Evolutionary conservation across 116 monocot genomes (phyloP), one percentile per base, ranked within the genome.

Genomic region (Zostera marina): DNA sequence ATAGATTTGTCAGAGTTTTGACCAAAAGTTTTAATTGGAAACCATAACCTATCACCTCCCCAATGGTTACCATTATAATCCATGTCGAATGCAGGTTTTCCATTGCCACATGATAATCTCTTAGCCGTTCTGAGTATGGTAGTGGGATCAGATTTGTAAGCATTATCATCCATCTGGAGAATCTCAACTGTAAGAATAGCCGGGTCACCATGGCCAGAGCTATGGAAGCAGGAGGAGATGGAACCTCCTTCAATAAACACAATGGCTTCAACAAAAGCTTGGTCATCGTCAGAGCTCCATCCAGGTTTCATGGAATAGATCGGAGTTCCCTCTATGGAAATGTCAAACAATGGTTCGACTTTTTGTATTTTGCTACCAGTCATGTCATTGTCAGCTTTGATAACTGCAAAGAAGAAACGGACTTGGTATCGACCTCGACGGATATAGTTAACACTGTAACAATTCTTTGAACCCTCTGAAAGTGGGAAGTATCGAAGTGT

Each of bases 1-100:
- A 96, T 80, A 40, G 88, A 60, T 23, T 76, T 65, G 68, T 85
- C 85, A 66, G 85, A 76, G 26, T 71, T 77, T 38, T 64, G 54
- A 3, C 60, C 63, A 59, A 89, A 77, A 58, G 78, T 65, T 69
- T 74, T 62, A 51, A 60, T 62, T 9, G 77, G 74, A 59, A 62
- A 62, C 89, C 96, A 96, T 60, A 84, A 89, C 71, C 96, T 79
- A 66, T 96, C 82, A 9, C 96, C 96, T 51, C 96, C 96, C 96
- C 96, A 85, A 42, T 68, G 75, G 41, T 66, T 74, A 2, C 96
- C 96, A 65, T 76, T 76, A 11, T 69, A 80, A 63, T 96, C 89
- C 66, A 77, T 76, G 65, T 89, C 96, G 72, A 89, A 96, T 42
- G 82, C 80, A 0, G 78, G 67, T 41, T 79, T 96, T 16, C 81